Percentiles rank a stretch among this genome's conserved stretches.
Evolutionary conservation across 768 basidiomycete species (phyloP).

Genomic region (Lanmaoa pseudosensibilis): DNA sequence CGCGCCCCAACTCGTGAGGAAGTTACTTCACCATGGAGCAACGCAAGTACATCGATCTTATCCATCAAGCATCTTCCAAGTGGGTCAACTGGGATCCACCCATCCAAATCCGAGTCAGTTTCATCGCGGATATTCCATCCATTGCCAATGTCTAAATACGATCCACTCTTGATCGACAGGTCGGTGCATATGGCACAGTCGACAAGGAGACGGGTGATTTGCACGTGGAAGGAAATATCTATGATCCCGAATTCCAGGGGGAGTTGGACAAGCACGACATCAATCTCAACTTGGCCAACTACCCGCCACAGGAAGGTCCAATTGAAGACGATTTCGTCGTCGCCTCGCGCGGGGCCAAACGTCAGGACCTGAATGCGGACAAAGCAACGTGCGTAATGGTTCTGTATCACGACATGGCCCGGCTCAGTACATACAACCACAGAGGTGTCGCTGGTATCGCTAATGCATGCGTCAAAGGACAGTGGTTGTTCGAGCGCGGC

Average conservation of each 20-base stretch:
- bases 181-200: constrained; percentile 37
- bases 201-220: constrained; percentile 33
- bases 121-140: not conserved
- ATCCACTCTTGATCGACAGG: constrained; percentile 16
- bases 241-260: constrained; percentile 24
- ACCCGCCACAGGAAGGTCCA: constrained; percentile 15
- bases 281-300: constrained; percentile 15
- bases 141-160: not conserved
- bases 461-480: constrained; percentile 30
- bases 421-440: not conserved
- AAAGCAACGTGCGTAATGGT: constrained; percentile 18
- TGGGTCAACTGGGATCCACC: constrained; percentile 41
- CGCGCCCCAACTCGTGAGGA: not conserved
- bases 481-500: constrained; percentile 30
- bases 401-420: not conserved
- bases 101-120: constrained; percentile 24
- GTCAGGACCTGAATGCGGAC: constrained; percentile 4
- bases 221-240: constrained; percentile 36
- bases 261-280: constrained; percentile 15
- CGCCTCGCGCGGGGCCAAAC: constrained; percentile 19
- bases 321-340: constrained; percentile 27
- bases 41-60: constrained; percentile 40
- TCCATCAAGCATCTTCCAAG: constrained; percentile 31
- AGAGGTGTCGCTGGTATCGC: constrained; percentile 21
- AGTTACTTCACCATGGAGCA: constrained; percentile 11